These are phyloP conservation scores for Chenopodium album DNA, from an alignment of 148 eudicot genomes.

Conservation along the genomic window DNA sequence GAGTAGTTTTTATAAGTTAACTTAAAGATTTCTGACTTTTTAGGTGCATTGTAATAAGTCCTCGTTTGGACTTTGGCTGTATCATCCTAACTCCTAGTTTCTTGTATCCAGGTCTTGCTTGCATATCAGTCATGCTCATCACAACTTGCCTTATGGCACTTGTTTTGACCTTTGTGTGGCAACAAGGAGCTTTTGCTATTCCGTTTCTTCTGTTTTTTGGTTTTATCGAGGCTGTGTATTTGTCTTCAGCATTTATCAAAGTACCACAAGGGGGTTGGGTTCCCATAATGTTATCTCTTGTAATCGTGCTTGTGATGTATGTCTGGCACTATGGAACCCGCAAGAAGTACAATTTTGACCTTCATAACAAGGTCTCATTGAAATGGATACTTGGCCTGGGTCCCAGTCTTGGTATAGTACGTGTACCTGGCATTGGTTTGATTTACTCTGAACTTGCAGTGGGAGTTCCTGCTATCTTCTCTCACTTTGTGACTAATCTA, in stretches of 20 bases:
- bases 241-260: conserved; percentile 70
- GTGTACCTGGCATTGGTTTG: conserved; percentile 92
- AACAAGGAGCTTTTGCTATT: conserved; percentile 46
- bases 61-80: background rate
- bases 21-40: background rate
- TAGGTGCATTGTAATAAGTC: background rate
- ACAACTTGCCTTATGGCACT: conserved; percentile 90
- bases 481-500: conserved; percentile 92
- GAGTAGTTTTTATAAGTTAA: background rate
- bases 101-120: conserved; percentile 68
- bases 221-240: conserved; percentile 63
- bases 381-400: conserved; percentile 96
- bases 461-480: conserved; percentile 92
- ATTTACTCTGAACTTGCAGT: conserved; percentile 88
- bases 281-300: conserved; percentile 61
- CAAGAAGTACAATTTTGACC: conserved; percentile 83
- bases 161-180: conserved; percentile 73
- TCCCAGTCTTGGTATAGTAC: conserved; percentile 93
- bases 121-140: conserved; percentile 82
- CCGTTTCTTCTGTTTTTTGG: conserved; percentile 70
- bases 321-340: conserved; percentile 94
- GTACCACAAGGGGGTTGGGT: conserved; percentile 99
- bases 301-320: conserved; percentile 72
- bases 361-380: conserved; percentile 86
- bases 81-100: conserved; percentile 18